These are phyloP conservation scores for Eucalyptus urophylla DNA, from an alignment of 345 rosid species.

Conservation along the genomic window DNA sequence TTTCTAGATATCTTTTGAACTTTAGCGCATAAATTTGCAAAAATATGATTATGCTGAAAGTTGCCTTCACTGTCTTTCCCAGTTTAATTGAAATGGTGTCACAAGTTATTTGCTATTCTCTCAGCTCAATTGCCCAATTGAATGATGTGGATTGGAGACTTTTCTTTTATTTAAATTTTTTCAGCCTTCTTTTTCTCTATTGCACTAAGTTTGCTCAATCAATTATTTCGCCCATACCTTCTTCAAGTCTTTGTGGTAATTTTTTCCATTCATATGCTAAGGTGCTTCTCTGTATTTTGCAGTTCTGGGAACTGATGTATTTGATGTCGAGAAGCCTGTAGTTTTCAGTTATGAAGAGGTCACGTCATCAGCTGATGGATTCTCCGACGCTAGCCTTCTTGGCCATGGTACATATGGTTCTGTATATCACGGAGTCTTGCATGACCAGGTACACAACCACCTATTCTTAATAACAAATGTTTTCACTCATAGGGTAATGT, in stretches of 20 bases:
- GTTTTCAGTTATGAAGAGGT: slow-evolving; percentile 77
- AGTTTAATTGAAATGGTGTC: background rate
- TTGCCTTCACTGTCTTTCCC: background rate
- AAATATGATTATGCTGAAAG: background rate
- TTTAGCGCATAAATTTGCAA: background rate
- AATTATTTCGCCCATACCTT: background rate
- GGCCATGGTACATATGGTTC: slow-evolving; percentile 96
- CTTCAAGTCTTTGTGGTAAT: background rate
- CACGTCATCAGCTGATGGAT: slow-evolving; percentile 56
- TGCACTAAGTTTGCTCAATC: background rate
- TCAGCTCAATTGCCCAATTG: background rate
- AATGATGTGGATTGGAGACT: background rate
- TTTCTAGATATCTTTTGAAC: background rate
- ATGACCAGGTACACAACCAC: slow-evolving; percentile 48
- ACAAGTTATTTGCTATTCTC: background rate
- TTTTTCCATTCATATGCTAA: background rate
- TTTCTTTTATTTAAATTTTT: background rate
- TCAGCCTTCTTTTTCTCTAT: background rate
- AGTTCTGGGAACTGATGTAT: slow-evolving; percentile 60
- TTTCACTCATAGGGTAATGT: background rate
- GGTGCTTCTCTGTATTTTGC: background rate
- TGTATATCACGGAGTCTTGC: slow-evolving; percentile 66
- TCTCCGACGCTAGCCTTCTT: slow-evolving; percentile 75
- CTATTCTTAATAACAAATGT: background rate
- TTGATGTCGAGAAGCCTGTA: slow-evolving; percentile 79